These are phyloP conservation scores for Cylindrotheca closterium DNA, from an alignment of 108 stramenopile species.

Conservation along the genomic window DNA sequence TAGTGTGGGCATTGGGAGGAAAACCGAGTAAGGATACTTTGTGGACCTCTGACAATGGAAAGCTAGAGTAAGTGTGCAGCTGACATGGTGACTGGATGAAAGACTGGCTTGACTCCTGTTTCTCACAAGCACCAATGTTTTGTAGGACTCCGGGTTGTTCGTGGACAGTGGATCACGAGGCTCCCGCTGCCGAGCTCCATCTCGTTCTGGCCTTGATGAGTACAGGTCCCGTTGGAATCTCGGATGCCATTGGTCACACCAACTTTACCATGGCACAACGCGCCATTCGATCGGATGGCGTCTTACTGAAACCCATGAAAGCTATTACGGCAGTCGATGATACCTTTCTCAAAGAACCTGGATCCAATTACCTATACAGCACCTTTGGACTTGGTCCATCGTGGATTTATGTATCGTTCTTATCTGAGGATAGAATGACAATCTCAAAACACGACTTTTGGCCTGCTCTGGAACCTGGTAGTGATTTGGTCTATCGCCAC, in stretches of 20 bases:
- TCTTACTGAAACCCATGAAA: conserved; percentile 32
- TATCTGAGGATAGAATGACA: conserved; percentile 1
- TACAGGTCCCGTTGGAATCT: conserved; percentile 42
- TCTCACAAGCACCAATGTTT: background rate
- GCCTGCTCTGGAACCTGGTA: conserved; percentile 16
- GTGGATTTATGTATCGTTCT: conserved; percentile 41
- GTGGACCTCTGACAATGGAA: conserved; percentile 35
- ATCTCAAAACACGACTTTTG: conserved; percentile 25
- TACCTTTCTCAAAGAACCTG: conserved; percentile 7
- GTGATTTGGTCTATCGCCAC: conserved; percentile 6
- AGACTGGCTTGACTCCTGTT: background rate
- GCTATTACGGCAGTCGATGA: conserved; percentile 38
- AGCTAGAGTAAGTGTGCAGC: background rate
- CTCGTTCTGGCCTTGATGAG: conserved; percentile 33
- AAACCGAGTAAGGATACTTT: conserved; percentile 42
- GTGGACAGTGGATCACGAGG: conserved; percentile 43
- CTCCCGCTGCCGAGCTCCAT: conserved; percentile 28
- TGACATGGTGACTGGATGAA: background rate
- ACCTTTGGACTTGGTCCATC: conserved; percentile 8
- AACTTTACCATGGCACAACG: conserved; percentile 18
- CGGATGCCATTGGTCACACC: conserved; percentile 35
- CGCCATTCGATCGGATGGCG: conserved; percentile 33
- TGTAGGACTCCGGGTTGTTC: conserved; percentile 35
- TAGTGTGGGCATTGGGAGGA: conserved; percentile 40
- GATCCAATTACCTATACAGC: conserved; percentile 25